A percentile compares a stretch with the other conserved stretches of the same genome.
Evolutionary conservation across 352 stramenopile genomes (phyloP).

Genomic region (Nothophytophthora sp.): DNA sequence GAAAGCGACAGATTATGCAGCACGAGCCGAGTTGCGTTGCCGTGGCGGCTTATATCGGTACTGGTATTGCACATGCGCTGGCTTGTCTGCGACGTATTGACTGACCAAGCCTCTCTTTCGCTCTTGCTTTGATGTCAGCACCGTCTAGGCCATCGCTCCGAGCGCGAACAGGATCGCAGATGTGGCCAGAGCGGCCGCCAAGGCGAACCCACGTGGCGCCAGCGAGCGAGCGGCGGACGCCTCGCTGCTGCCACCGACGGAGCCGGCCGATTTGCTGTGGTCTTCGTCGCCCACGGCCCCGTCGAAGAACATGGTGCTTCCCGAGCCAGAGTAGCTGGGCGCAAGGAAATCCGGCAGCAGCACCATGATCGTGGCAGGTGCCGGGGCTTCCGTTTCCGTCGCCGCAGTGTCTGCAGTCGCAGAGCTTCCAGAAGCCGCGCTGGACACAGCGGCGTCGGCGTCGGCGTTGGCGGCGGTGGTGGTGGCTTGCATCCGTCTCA

Average conservation of each 20-base stretch:
- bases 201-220: conserved; percentile 1
- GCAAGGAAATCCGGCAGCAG: conserved; percentile 50
- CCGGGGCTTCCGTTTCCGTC: conserved; percentile 20
- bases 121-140: neutral
- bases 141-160: conserved; percentile 9
- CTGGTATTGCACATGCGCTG: neutral
- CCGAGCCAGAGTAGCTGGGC: conserved; percentile 40
- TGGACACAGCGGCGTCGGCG: conserved; percentile 18
- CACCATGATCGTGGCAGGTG: conserved; percentile 57
- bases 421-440: conserved; percentile 12
- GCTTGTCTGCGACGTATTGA: neutral
- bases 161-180: conserved; percentile 19
- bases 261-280: conserved; percentile 19
- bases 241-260: conserved; percentile 13
- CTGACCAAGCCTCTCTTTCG: neutral
- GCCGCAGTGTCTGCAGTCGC: neutral
- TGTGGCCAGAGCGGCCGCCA: conserved; percentile 12
- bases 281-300: conserved; percentile 15
- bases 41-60: too few relatives aligned
- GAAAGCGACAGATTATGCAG: too few relatives aligned
- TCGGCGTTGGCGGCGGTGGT: too few relatives aligned
- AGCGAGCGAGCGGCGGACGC: conserved; percentile 11
- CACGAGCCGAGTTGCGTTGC: too few relatives aligned
- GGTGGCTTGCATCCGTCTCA: conserved; percentile 30
- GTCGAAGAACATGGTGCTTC: conserved; percentile 46